Percentiles rank a stretch among this genome's conserved stretches.
Evolutionary conservation across 106 monocot genomes (phyloP).

Genomic region (Hemerocallis citrina): DNA sequence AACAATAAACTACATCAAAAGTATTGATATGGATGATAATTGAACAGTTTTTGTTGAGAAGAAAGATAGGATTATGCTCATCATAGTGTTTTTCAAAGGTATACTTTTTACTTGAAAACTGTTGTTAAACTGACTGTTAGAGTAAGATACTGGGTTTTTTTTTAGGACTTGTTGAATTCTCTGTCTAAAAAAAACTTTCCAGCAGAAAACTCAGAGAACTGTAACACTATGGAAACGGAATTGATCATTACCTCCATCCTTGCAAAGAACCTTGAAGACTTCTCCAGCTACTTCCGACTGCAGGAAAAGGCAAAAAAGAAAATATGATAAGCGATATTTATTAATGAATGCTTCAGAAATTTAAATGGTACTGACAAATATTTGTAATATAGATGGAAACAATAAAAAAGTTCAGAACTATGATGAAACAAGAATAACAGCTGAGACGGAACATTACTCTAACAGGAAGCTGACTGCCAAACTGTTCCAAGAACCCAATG

Average conservation of each 20-base stretch:
- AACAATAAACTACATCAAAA: too few relatives aligned
- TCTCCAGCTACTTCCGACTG: slow-evolving; percentile 79
- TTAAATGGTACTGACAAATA: not conserved
- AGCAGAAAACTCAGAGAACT: too few relatives aligned
- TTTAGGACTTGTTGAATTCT: too few relatives aligned
- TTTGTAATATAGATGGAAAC: not conserved
- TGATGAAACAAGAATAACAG: not conserved
- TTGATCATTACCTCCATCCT: slow-evolving; percentile 66
- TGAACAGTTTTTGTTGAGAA: too few relatives aligned
- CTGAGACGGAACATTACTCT: slow-evolving; percentile 29
- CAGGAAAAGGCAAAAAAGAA: not conserved
- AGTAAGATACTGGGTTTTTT: too few relatives aligned
- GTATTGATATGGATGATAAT: too few relatives aligned
- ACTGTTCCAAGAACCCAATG: slow-evolving; percentile 82
- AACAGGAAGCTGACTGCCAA: slow-evolving; percentile 65
- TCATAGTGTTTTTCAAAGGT: too few relatives aligned
- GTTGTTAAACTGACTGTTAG: too few relatives aligned
- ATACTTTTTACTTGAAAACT: too few relatives aligned
- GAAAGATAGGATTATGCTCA: too few relatives aligned
- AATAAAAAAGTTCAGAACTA: not conserved
- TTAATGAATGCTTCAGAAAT: not conserved
- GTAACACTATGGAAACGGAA: too few relatives aligned
- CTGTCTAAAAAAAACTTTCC: too few relatives aligned
- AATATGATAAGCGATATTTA: not conserved
- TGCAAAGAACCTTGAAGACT: slow-evolving; percentile 55